phyloP scores from a whole-genome alignment of 164 flowering plant genomes.

The Warburgia ugandensis region DNA sequence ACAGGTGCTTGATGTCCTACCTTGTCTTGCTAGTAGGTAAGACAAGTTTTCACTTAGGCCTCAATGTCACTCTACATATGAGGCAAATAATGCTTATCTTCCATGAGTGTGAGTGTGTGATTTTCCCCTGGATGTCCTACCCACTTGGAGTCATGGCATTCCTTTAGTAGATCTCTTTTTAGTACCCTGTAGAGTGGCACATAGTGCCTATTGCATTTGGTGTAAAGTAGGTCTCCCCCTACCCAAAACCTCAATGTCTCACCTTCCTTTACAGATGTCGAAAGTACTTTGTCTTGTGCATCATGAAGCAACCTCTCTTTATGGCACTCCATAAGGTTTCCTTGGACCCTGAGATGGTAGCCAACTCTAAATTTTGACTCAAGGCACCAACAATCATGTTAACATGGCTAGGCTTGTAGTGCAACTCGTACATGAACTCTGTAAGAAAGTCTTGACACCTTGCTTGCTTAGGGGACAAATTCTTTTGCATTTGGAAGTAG shows the following conservation, averaged over 20 bases:
- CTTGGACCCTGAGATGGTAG: no score
- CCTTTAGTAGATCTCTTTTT: no score
- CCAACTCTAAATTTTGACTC: conserved; percentile 1
- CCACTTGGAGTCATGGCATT: no score
- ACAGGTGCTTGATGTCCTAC: neutral
- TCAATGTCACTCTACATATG: neutral
- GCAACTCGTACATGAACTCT: neutral
- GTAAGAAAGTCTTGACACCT: neutral
- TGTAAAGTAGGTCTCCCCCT: no score
- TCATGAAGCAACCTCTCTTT: no score
- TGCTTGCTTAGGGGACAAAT: neutral
- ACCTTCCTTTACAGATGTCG: no score
- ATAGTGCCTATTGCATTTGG: no score
- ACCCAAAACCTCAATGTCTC: no score
- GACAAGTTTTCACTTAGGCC: neutral
- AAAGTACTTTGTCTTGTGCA: no score
- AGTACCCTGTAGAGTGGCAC: no score
- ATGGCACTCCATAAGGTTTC: no score
- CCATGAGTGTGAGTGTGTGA: neutral
- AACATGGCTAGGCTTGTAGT: neutral
- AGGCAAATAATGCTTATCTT: neutral
- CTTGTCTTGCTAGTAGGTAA: neutral
- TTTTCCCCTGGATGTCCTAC: neutral
- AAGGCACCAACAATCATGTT: neutral
- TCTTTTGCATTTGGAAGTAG: conserved; percentile 5